phyloP scores from a whole-genome alignment of 352 stramenopile species.

The Pythium pyrilobum region DNA sequence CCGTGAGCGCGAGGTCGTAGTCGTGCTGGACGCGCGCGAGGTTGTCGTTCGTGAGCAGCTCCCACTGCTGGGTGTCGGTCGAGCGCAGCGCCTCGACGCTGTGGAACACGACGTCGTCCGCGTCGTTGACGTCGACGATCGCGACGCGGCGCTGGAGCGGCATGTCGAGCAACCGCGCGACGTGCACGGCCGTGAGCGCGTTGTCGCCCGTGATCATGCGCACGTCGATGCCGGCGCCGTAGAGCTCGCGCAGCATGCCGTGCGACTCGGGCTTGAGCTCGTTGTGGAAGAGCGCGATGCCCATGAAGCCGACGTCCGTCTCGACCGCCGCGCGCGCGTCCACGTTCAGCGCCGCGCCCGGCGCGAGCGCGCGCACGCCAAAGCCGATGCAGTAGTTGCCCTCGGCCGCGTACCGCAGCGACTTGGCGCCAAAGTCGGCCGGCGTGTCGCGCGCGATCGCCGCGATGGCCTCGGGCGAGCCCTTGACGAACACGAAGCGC shows the following conservation, averaged over 20 bases:
- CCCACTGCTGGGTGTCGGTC: conserved; percentile 24
- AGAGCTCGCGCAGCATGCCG: conserved; percentile 61
- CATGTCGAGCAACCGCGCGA: conserved; percentile 40
- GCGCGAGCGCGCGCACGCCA: conserved; percentile 25
- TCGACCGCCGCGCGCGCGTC: conserved; percentile 44
- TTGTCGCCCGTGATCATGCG: conserved; percentile 84
- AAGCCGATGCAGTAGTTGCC: conserved; percentile 66
- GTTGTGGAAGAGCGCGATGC: conserved; percentile 84
- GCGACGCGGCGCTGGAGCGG: conserved; percentile 28
- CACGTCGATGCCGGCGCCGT: conserved; percentile 50
- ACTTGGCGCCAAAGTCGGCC: conserved; percentile 37
- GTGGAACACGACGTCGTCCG: conserved; percentile 21
- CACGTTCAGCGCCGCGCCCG: conserved; percentile 3
- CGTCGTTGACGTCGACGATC: conserved; percentile 33
- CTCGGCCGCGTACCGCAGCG: conserved; percentile 37
- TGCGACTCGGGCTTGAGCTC: conserved; percentile 65
- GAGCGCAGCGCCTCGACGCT: conserved; percentile 27
- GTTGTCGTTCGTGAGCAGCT: conserved; percentile 25
- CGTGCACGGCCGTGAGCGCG: conserved; percentile 41
- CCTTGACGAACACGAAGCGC: conserved; percentile 44
- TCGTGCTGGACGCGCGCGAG: conserved; percentile 20
- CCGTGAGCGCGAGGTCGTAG: conserved; percentile 44
- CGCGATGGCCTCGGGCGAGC: conserved; percentile 38
- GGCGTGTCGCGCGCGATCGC: conserved; percentile 32
- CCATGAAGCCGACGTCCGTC: conserved; percentile 45